These are phyloP conservation scores for Leccinum uliginosum DNA, from an alignment of 768 basidiomycete genomes.

Conservation along the genomic window DNA sequence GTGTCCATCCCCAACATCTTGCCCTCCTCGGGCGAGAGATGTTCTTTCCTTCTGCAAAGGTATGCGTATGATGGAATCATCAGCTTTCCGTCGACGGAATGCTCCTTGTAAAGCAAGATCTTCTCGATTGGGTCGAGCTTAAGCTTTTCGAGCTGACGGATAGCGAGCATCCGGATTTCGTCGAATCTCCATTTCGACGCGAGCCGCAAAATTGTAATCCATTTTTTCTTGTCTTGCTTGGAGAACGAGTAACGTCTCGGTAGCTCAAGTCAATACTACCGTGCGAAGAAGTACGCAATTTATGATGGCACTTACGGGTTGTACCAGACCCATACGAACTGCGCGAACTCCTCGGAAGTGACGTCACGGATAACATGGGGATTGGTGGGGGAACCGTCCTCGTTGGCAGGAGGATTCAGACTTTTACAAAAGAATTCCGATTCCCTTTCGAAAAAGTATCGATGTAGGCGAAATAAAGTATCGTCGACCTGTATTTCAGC, in stretches of 20 bases:
- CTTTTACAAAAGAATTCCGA: constrained; percentile 28
- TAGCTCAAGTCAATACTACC: not conserved
- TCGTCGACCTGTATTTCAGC: constrained; percentile 29
- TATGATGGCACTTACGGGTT: constrained; percentile 28
- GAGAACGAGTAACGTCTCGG: constrained; percentile 54
- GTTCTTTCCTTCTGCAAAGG: constrained; percentile 47
- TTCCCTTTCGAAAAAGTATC: constrained; percentile 36
- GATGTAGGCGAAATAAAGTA: constrained; percentile 31
- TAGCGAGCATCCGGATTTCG: constrained; percentile 46
- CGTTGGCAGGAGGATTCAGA: constrained; percentile 13
- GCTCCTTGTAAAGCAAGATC: constrained; percentile 52
- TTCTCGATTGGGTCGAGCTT: constrained; percentile 46
- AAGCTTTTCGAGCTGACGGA: constrained; percentile 52
- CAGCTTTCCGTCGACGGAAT: constrained; percentile 43
- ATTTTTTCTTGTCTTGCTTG: constrained; percentile 44
- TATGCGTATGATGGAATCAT: constrained; percentile 50
- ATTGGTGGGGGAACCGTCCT: not conserved
- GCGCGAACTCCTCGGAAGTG: constrained; percentile 37
- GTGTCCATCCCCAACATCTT: constrained; percentile 54
- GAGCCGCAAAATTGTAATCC: constrained; percentile 52
- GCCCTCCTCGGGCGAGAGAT: constrained; percentile 53
- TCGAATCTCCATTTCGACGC: constrained; percentile 52
- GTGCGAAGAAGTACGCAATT: not conserved
- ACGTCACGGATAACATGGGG: constrained; percentile 25
- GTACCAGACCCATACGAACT: constrained; percentile 53